These are phyloP conservation scores for Pulveroboletus sp. DNA, from an alignment of 768 basidiomycete species.

Conservation along the genomic window DNA sequence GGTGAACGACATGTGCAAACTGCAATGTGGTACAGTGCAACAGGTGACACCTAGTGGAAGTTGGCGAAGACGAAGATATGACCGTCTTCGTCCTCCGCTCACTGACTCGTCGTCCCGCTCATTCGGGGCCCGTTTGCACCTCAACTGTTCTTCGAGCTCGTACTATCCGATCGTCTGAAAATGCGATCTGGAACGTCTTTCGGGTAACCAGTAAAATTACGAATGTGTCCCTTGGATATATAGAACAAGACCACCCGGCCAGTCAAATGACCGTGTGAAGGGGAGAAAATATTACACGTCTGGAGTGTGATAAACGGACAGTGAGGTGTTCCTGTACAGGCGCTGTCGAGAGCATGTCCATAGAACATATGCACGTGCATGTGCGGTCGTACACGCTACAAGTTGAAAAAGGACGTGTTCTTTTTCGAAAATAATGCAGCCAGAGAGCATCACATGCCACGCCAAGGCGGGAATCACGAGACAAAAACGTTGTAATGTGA, in stretches of 20 bases:
- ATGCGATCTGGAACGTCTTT: neutral
- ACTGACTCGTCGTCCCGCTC: neutral
- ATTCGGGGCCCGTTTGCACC: too few relatives aligned
- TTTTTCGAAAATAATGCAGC: neutral
- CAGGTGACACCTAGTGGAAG: too few relatives aligned
- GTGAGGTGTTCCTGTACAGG: neutral
- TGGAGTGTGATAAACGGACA: neutral
- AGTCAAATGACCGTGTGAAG: neutral
- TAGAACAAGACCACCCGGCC: neutral
- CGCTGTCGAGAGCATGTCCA: neutral
- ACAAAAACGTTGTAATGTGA: neutral
- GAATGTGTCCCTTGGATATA: neutral
- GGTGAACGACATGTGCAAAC: neutral
- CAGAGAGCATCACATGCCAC: neutral
- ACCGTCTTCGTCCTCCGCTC: neutral
- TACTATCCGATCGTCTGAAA: neutral
- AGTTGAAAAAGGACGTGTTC: neutral
- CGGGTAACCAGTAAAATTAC: neutral
- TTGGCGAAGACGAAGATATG: too few relatives aligned
- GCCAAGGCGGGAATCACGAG: neutral
- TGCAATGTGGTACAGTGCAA: neutral
- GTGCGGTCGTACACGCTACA: neutral
- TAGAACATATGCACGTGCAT: neutral
- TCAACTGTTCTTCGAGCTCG: neutral
- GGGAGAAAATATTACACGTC: neutral